A percentile compares a stretch with the other conserved stretches of the same genome.
Evolutionary conservation across 345 rosid species (phyloP).

Genomic region (Hibiscus trionum): DNA sequence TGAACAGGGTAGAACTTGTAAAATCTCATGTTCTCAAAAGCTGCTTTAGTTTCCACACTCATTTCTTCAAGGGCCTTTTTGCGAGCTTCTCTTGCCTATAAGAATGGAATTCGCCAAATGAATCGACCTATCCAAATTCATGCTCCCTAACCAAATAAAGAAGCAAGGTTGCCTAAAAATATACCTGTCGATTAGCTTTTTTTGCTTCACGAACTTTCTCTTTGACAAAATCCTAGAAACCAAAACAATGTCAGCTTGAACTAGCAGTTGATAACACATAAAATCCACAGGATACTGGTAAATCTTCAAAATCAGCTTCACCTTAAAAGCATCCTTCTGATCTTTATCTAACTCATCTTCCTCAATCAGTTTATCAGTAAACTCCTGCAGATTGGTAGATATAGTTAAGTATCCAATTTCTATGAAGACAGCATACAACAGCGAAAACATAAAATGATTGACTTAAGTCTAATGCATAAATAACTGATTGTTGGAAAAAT

Average conservation of each 20-base stretch:
- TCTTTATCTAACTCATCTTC: conserved; percentile 66
- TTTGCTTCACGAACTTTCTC: conserved; percentile 85
- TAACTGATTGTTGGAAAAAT: background rate
- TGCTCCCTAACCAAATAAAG: conserved; percentile 3
- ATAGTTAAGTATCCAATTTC: conserved; percentile 4
- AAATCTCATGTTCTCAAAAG: conserved; percentile 64
- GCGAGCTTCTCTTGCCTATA: conserved; percentile 83
- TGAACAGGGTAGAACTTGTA: conserved; percentile 89
- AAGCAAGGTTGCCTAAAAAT: background rate
- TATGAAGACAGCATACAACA: background rate
- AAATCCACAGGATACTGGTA: conserved; percentile 6
- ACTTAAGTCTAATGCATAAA: background rate
- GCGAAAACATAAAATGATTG: background rate
- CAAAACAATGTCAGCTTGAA: background rate
- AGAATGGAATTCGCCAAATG: conserved; percentile 12
- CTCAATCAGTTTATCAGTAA: conserved; percentile 48
- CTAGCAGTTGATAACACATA: background rate
- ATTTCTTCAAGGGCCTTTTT: conserved; percentile 68
- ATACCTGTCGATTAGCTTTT: conserved; percentile 79
- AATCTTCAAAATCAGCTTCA: conserved; percentile 13
- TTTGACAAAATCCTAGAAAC: conserved; percentile 60
- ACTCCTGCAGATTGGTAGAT: conserved; percentile 46
- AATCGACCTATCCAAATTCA: conserved; percentile 2
- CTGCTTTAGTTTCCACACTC: conserved; percentile 65
- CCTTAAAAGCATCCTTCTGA: conserved; percentile 85